Evolutionary conservation across 306 rosid genomes (phyloP).

Genomic region (Hippophae rhamnoides): DNA sequence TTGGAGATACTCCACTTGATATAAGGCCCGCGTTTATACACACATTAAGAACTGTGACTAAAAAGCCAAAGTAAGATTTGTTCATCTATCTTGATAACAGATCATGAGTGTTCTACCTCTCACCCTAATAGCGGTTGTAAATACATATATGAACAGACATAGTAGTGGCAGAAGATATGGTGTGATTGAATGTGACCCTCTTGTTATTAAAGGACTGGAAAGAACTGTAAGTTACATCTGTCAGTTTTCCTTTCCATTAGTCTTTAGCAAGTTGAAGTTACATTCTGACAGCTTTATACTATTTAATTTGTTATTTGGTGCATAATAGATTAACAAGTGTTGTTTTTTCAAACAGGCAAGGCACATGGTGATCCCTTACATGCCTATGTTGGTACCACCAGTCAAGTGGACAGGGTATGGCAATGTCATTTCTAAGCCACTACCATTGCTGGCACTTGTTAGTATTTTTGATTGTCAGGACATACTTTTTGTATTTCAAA

Average conservation of each 20-base stretch:
- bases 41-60: constrained; percentile 36
- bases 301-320: no score
- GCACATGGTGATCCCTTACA: constrained; percentile 86
- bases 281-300: no score
- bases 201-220: constrained; percentile 79
- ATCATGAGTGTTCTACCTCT: constrained; percentile 11
- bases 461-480: no score
- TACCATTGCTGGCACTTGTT: constrained; percentile 1
- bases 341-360: constrained; percentile 56
- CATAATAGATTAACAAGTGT: constrained; percentile 1
- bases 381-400: constrained; percentile 98
- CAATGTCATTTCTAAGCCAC: constrained; percentile 4
- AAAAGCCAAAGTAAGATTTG: constrained; percentile 41
- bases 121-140: constrained; percentile 8
- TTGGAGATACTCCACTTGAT: constrained; percentile 54
- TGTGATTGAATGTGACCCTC: constrained; percentile 68
- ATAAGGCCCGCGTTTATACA: constrained; percentile 84
- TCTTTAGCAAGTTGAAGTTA: no score
- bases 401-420: constrained; percentile 85
- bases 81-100: constrained; percentile 14
- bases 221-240: constrained; percentile 46
- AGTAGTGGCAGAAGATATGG: constrained; percentile 57
- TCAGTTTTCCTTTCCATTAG: not conserved
- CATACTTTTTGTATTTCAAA: no score
- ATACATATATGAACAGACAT: constrained; percentile 29